These are phyloP conservation scores for Passalora sequoiae DNA, from an alignment of 2,329 filamentous ascomycete species.

Conservation along the genomic window DNA sequence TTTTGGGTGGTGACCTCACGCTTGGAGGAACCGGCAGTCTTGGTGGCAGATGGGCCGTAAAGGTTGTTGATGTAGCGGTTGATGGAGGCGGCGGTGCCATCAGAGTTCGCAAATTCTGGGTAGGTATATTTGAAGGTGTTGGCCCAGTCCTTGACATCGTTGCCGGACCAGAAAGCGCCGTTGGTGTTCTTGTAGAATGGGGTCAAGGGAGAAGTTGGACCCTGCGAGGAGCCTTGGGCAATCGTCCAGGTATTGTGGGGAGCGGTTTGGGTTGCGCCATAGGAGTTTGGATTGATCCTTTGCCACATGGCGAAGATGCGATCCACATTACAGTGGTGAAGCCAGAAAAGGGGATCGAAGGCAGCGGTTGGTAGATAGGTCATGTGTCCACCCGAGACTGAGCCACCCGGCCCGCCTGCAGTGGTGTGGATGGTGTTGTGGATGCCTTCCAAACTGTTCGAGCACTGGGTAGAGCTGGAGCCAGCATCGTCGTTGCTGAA, in stretches of 20 bases:
- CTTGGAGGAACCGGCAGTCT: conserved; percentile 33
- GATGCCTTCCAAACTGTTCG: conserved; percentile 25
- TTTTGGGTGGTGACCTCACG: conserved; percentile 12
- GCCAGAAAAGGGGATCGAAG: conserved; percentile 34
- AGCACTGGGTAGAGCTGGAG: conserved; percentile 19
- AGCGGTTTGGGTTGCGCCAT: conserved; percentile 23
- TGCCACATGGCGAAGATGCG: conserved; percentile 34
- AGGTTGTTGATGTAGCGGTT: conserved; percentile 46
- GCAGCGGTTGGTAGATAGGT: conserved; percentile 28
- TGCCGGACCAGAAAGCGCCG: conserved; percentile 64
- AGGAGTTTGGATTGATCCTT: conserved; percentile 24
- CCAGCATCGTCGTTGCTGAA: conserved; percentile 26
- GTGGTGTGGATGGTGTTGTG: conserved; percentile 27
- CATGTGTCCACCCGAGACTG: conserved; percentile 32
- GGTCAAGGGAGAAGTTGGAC: conserved; percentile 34
- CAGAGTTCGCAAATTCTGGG: conserved; percentile 54
- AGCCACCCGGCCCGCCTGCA: conserved; percentile 20
- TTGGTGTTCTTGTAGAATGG: conserved; percentile 59
- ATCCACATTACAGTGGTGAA: conserved; percentile 35
- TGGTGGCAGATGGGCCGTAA: conserved; percentile 44
- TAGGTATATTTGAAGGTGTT: conserved; percentile 69
- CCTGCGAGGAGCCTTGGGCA: conserved; percentile 21
- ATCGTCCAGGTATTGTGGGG: conserved; percentile 31
- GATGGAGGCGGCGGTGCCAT: conserved; percentile 43
- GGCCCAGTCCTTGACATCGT: conserved; percentile 52